These are phyloP conservation scores for Sporothrix euskadiensis DNA, from an alignment of 2,329 filamentous ascomycete genomes.

Conservation along the genomic window DNA sequence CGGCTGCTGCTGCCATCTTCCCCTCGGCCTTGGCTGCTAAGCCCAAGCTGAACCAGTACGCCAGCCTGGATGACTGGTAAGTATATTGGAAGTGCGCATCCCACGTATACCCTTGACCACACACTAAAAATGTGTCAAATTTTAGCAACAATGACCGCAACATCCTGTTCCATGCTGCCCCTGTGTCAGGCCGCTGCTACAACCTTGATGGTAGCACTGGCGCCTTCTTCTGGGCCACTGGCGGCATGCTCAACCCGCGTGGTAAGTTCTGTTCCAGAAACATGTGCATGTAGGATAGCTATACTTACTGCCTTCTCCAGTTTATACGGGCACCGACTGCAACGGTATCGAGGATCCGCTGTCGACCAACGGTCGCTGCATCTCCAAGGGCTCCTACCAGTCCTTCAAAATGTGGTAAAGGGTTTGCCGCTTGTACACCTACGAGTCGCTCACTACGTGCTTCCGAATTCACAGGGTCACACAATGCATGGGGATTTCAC, in stretches of 20 bases:
- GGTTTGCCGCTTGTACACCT: not conserved
- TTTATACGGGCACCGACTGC: not conserved
- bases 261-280: not conserved
- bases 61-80: constrained; percentile 10
- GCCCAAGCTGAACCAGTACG: constrained; percentile 18
- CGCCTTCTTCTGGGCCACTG: constrained; percentile 16
- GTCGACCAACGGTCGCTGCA: constrained; percentile 10
- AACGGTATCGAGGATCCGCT: constrained; percentile 15
- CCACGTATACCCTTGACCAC: not conserved
- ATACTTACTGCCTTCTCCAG: not conserved
- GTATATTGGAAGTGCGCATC: not conserved
- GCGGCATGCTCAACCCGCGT: constrained; percentile 20
- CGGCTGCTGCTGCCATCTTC: not conserved
- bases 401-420: constrained; percentile 19
- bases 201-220: not conserved
- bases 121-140: not conserved
- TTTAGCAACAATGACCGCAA: constrained; percentile 11
- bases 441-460: too few relatives aligned
- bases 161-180: constrained; percentile 15
- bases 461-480: too few relatives aligned
- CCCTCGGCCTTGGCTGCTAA: constrained; percentile 5
- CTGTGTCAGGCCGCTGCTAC: constrained; percentile 17
- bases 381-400: constrained; percentile 12
- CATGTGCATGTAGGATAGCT: not conserved
- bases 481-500: not conserved